Percentiles rank a stretch among this genome's conserved stretches.
Conservation (phyloP, 805 yeast genomes). For the Saturnispora saitoi region DNA sequence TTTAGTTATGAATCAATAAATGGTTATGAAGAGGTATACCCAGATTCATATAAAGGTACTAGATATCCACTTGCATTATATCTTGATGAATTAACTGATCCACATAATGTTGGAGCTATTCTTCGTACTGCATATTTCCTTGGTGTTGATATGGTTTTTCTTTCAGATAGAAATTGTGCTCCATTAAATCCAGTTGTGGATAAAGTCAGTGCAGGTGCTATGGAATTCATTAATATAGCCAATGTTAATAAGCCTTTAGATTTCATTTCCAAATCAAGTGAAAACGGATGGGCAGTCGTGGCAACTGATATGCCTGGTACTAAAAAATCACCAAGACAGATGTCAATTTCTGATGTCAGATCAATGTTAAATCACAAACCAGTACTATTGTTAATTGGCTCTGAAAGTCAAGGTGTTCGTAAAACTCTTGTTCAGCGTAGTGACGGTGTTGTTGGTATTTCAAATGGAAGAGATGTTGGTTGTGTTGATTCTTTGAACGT, state of each 20-base stretch:
- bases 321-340: slow-evolving; percentile 12
- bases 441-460: slow-evolving; percentile 40
- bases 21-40: background rate
- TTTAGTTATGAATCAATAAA: background rate
- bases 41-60: slow-evolving; percentile 14
- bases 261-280: slow-evolving; percentile 48
- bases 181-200: slow-evolving; percentile 68
- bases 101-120: slow-evolving; percentile 82
- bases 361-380: slow-evolving; percentile 44
- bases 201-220: slow-evolving; percentile 79
- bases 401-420: slow-evolving; percentile 79
- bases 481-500: slow-evolving; percentile 77
- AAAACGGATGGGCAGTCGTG: slow-evolving; percentile 64
- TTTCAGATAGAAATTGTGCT: slow-evolving; percentile 65
- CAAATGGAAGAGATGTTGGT: slow-evolving; percentile 18
- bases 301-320: slow-evolving; percentile 43
- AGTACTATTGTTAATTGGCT: slow-evolving; percentile 66
- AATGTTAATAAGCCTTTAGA: slow-evolving; percentile 48
- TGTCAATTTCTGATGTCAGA: slow-evolving; percentile 31
- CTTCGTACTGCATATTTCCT: slow-evolving; percentile 70
- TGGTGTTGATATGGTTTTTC: slow-evolving; percentile 72
- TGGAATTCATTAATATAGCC: slow-evolving; percentile 62
- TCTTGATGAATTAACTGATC: slow-evolving; percentile 75
- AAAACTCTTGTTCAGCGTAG: slow-evolving; percentile 52
- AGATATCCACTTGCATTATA: slow-evolving; percentile 60